Base-by-base conservation (phyloP, 1,139 yeast genomes). In the Sugiyamaella pinicola region DNA sequence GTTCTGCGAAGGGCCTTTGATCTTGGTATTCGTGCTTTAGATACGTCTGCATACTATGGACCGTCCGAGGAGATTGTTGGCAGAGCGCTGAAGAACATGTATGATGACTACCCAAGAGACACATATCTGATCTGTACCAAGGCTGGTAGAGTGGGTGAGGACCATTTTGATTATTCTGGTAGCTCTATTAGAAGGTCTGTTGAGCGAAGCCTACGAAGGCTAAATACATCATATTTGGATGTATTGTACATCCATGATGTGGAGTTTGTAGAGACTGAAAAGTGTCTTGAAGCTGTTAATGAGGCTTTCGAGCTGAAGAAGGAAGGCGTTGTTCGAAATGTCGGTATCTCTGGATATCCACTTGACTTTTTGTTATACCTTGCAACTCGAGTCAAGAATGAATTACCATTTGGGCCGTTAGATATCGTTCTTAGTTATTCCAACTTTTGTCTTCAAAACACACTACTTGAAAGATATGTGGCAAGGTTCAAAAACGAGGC, bases 41-140 rank as follows among this genome's bases (percentile, higher is more conserved):
- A 93, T 66, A 89, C 96, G 0, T 86, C 96, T 0, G 96, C 97
- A 1, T 91, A 88, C 69, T 91, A 91, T 65, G 98, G 97, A 0
- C 90, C 90, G 0, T 87, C 96, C 3, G 98, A 91, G 65, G 76
- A 72, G 31, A 65, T 90, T 22, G 69, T 88, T 3, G 98, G 98
- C 0, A 59, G 74, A 8, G 93, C 91, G 0, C 71, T 91, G 57
- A 62, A 66, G 24, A 58, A 74, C 8, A 64, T 83, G 37, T 61
- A 64, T 4, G 62, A 64, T 2, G 77, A 78, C 42, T 74, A 77
- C 64, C 75, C 82, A 0, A 77, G 98, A 55, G 84, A 84, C 6
- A 65, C 76, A 17, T 86, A 86, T 67, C 84, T 78, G 60, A 76
- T 91, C 33, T 85, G 91, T 65, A 87, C 97, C 40, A 91, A 91